phyloP scores from a whole-genome alignment of 2,329 filamentous ascomycete species.

The Alternaria gansuensis region DNA sequence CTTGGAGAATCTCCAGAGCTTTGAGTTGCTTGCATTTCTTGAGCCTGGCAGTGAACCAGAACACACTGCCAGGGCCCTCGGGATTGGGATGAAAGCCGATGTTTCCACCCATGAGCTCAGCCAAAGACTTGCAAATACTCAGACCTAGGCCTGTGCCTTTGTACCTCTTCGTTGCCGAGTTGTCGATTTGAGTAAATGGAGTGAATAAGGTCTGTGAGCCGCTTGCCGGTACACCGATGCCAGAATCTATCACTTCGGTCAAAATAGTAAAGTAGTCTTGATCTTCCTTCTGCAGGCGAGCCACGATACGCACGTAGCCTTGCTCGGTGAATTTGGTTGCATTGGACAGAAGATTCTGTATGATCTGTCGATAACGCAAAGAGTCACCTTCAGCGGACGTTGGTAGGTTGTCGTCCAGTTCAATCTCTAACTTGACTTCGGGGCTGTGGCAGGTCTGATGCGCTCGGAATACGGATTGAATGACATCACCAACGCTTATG shows the following conservation, averaged over 20 bases:
- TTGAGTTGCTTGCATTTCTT: conserved; percentile 42
- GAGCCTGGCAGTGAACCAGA: conserved; percentile 60
- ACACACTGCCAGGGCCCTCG: conserved; percentile 58
- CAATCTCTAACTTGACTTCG: conserved; percentile 58
- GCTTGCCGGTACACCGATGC: conserved; percentile 62
- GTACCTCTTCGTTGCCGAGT: conserved; percentile 62
- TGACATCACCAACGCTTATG: conserved; percentile 59
- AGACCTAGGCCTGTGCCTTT: conserved; percentile 66
- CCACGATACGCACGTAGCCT: conserved; percentile 61
- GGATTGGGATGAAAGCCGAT: conserved; percentile 61
- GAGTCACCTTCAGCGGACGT: conserved; percentile 64
- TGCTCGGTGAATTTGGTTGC: conserved; percentile 69
- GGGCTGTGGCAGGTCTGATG: conserved; percentile 59
- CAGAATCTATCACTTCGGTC: conserved; percentile 64
- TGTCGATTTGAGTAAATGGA: conserved; percentile 65
- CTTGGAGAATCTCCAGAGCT: conserved; percentile 23
- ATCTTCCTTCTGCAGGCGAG: conserved; percentile 55
- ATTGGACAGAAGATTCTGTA: conserved; percentile 70
- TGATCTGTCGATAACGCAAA: conserved; percentile 67
- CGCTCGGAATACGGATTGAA: conserved; percentile 62
- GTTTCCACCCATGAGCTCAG: conserved; percentile 65
- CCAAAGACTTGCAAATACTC: conserved; percentile 66
- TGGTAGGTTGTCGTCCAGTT: conserved; percentile 60
- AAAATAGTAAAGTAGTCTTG: conserved; percentile 58
- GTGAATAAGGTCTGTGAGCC: conserved; percentile 62